A percentile compares a stretch with the other conserved stretches of the same genome.
Evolutionary conservation across 1,284 basidiomycete genomes (phyloP).

Genomic region (Crepidotus sp.): DNA sequence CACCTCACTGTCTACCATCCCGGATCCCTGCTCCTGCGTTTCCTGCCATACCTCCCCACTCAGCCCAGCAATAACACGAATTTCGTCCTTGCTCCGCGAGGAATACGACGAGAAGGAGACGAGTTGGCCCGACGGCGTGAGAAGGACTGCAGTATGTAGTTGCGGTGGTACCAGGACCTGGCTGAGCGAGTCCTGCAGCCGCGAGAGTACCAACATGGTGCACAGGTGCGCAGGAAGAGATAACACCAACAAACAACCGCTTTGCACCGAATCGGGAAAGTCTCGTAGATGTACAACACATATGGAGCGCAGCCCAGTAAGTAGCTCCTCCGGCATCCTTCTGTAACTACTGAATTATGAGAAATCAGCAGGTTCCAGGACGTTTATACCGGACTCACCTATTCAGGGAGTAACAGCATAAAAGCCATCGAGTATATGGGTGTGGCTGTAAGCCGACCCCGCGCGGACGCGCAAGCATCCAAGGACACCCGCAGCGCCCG

Average conservation of each 20-base stretch:
- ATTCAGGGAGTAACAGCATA: no score
- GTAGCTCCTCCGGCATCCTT: no score
- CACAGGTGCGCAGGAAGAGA: no score
- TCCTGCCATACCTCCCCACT: conserved; percentile 70
- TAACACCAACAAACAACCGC: neutral
- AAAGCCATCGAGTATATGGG: no score
- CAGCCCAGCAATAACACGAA: conserved; percentile 61
- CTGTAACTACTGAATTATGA: no score
- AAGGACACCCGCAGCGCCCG: neutral
- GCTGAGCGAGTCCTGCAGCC: conserved; percentile 48
- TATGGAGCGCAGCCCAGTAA: no score
- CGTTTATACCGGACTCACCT: no score
- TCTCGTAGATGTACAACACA: no score
- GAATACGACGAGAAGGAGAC: conserved; percentile 47
- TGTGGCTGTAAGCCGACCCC: no score
- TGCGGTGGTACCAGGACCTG: conserved; percentile 44
- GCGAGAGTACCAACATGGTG: conserved; percentile 52
- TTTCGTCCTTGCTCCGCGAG: conserved; percentile 54
- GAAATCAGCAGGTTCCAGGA: no score
- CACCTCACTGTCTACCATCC: conserved; percentile 71
- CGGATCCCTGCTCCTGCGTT: conserved; percentile 48
- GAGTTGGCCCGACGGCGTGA: conserved; percentile 56
- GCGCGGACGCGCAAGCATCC: no score
- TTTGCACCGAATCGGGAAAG: neutral
- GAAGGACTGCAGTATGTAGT: conserved; percentile 52